Conservation (phyloP, 2,329 filamentous ascomycete species). For the Teratosphaeria pseudoeucalypti region DNA sequence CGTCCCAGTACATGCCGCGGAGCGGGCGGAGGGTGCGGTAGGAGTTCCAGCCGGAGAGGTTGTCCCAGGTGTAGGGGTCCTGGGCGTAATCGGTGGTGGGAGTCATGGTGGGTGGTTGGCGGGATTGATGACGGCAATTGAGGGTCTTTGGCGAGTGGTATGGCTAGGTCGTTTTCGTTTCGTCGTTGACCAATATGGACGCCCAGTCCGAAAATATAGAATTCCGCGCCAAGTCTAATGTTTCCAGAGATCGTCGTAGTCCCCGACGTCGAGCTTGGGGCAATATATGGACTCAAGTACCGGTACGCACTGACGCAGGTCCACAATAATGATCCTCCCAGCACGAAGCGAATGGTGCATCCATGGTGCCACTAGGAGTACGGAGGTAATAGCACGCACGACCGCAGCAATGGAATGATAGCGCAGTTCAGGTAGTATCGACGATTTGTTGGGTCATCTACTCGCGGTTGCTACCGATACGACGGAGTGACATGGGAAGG, state of each 20-base stretch:
- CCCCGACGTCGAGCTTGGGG: no score
- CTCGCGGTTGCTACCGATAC: neutral
- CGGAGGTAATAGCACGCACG: neutral
- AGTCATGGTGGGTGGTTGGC: neutral
- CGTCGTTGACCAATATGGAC: neutral
- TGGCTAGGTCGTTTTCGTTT: neutral
- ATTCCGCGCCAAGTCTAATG: neutral
- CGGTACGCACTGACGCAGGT: neutral
- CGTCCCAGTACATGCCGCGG: slow-evolving; percentile 46
- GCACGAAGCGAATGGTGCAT: no score
- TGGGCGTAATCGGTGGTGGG: slow-evolving; percentile 14
- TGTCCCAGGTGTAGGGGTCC: slow-evolving; percentile 28
- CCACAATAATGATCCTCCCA: neutral
- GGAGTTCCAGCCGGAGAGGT: slow-evolving; percentile 25
- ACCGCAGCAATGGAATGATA: neutral
- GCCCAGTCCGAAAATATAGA: neutral
- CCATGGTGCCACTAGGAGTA: no score
- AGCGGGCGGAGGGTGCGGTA: slow-evolving; percentile 33
- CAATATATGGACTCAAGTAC: neutral
- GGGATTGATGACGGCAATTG: neutral
- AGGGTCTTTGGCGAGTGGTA: neutral
- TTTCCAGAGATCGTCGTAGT: neutral
- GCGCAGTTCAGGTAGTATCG: neutral
- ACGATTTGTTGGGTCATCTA: neutral
- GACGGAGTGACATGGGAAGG: neutral